Evolutionary conservation across 306 rosid genomes (phyloP), one percentile per base, ranked within the genome.

Genomic region (Fagus crenata): DNA sequence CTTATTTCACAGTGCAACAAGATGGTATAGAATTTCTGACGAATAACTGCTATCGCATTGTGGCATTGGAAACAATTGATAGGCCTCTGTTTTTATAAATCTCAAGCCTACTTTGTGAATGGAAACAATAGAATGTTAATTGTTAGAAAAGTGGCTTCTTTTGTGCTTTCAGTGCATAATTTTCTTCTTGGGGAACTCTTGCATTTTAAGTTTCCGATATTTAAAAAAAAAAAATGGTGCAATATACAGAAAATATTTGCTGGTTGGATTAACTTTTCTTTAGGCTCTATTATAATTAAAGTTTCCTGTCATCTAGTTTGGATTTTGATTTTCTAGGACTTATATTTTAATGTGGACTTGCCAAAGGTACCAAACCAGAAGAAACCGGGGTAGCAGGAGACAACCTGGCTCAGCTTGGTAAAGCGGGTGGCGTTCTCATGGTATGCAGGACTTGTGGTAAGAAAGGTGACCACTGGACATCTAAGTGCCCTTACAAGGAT

Each of bases 381-480:
- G 98, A 92, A 55, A 75, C 95, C 3, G 87, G 89, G 86, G 78
- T 14, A 81, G 82, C 85, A 6, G 88, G 89, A 80, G 93, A 90
- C 56, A 67, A 96, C 0, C 39, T 93, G 76, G 61, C 82, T 32
- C 90, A 81, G 74, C 70, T 86, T 42, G 81, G 84, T 4, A 90
- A 85, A 39, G 84, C 69, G 9, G 93, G 95, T 77, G 96, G 92
- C 56, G 92, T 87, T 80, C 95, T 94, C 53, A 94, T 89, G 94
- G 86, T 94, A n/a, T 94, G 98, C 81, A 86, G 97, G 77, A 90
- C 92, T 39, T 94, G 98, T 77, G 93, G 96, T 58, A 94, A 88
- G 87, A 92, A 90, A 81, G 98, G 98, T 69, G 98, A 92, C 63
- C 97, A 94, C 80, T 94, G 98, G 98, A 94, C 96, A 61, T 88